Evolutionary conservation across 2,329 filamentous ascomycete genomes (phyloP), one percentile per base, ranked within the genome.

Genomic region (Calonectria pseudoturangicola): DNA sequence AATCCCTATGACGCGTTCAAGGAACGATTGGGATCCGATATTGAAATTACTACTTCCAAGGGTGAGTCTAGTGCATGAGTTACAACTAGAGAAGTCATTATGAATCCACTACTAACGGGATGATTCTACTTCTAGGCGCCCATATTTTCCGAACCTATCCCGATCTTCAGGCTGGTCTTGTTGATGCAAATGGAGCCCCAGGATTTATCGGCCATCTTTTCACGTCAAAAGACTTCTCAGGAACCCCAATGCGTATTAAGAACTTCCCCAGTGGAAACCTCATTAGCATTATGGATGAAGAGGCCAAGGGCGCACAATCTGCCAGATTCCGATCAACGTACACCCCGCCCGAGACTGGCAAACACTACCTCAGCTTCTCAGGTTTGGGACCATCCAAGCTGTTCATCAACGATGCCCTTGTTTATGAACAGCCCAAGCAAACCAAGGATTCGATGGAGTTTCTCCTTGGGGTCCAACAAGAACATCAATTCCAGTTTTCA

Each of bases 1-100:
- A 79, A 76, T 3, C 72, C 81, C 25, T 80, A 73, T 43, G 78
- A 82, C 6, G 79, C 77, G 10, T 67, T 81, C 10, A 70, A 43
- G 6, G 74, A 78, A 56, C 67, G 62, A 30, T 27, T 72, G n/a
- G 68, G 72, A 8, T 68, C 64, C 28, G 56, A 70, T 8, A 66
- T 72, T 68, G 45, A 74, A 43, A 71, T 79, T 15, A 71, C 45
- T 7, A 80, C 75, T 60, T 73, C 79, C 21, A 73, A 73, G 39
- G 68, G 71, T 71, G 45, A 21, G 45, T 47, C 3, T 4, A 48
- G 3, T 21, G 2, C 1, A 25, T 12, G 12, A 12, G 45, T 5
- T 45, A 1, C n/a, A 48, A n/a, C 8, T 4, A 48, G 45, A 25
- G 12, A 8, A 45, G 8, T 18, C 18, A 18, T 9, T 5, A 9